Evolutionary conservation across 306 rosid genomes (phyloP), one percentile per base, ranked within the genome.

Genomic region (Glycyrrhiza uralensis): DNA sequence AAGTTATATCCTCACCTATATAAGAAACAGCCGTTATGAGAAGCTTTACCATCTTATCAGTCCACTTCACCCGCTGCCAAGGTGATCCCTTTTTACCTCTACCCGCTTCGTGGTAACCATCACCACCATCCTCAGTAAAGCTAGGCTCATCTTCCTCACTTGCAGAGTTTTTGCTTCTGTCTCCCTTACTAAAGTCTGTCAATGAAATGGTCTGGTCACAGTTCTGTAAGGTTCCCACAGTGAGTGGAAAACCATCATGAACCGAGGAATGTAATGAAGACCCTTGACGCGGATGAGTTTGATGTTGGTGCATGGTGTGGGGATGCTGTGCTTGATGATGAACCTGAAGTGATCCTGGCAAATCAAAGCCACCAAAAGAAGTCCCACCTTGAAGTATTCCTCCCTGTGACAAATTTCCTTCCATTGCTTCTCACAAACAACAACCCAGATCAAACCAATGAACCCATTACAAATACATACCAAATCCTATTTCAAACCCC

Each of bases 31-130:
- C 96, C 3, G 97, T 93, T 12, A 93, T 93, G 80, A 93, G 81
- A 80, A 93, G 92, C 88, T 18, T 90, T 71, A 93, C 97, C 97
- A 93, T 93, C 84, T 90, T 89, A 82, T 87, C 93, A 2, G 92
- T 86, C 98, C 98, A 93, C 82, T 90, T 90, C 63, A 93, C 98
- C 6, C 97, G 90, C 66, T 93, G 98, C 98, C 97, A 93, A 4
- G 89, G 85, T 0, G 84, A 88, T 3, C 88, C 92, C 84, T 87
- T 93, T 83, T 87, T 90, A 79, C 96, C 97, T 82, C 78, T 82
- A 64, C 72, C 55, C 1, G 15, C 55, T 76, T 92, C 93, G 56
- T 76, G 75, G 32, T 81, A 80, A 77, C 85, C 83, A 54, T 92
- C 96, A 55, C 72, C 28, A 63, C 92, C 89, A 30, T 88, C 97